Evolutionary conservation across 805 yeast genomes (phyloP).

Genomic region (Teunomyces tritomae): DNA sequence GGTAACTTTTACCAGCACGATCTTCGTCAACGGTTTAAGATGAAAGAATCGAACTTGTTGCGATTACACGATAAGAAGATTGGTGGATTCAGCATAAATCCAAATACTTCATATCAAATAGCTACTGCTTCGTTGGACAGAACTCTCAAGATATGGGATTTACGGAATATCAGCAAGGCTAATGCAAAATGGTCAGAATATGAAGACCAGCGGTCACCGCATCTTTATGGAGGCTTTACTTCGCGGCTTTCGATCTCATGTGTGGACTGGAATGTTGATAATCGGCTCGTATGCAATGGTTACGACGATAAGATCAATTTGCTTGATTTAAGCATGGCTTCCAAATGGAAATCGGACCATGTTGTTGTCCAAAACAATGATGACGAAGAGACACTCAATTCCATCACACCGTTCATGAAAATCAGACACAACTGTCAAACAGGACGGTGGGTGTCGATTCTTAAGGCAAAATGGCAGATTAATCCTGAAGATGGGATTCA

Average conservation of each 20-base stretch:
- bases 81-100: constrained; percentile 84
- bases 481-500: constrained; percentile 68
- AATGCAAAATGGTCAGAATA: constrained; percentile 53
- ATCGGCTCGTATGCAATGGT: constrained; percentile 83
- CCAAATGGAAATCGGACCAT: constrained; percentile 22
- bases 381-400: constrained; percentile 26
- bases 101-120: constrained; percentile 57
- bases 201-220: constrained; percentile 48
- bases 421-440: constrained; percentile 92
- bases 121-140: constrained; percentile 91
- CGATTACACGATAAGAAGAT: constrained; percentile 87
- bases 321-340: constrained; percentile 46
- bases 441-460: constrained; percentile 93
- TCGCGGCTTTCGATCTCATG: constrained; percentile 81
- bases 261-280: constrained; percentile 74
- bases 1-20: constrained; percentile 83
- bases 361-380: constrained; percentile 12
- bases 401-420: constrained; percentile 57
- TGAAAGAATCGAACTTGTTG: constrained; percentile 30
- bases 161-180: constrained; percentile 51
- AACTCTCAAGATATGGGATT: constrained; percentile 82
- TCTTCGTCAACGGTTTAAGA: constrained; percentile 46
- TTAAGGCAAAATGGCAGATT: constrained; percentile 84
- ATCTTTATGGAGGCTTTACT: constrained; percentile 55
- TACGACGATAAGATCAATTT: constrained; percentile 82